These are phyloP conservation scores for Candida maesae DNA, from an alignment of 805 yeast species.

Conservation along the genomic window DNA sequence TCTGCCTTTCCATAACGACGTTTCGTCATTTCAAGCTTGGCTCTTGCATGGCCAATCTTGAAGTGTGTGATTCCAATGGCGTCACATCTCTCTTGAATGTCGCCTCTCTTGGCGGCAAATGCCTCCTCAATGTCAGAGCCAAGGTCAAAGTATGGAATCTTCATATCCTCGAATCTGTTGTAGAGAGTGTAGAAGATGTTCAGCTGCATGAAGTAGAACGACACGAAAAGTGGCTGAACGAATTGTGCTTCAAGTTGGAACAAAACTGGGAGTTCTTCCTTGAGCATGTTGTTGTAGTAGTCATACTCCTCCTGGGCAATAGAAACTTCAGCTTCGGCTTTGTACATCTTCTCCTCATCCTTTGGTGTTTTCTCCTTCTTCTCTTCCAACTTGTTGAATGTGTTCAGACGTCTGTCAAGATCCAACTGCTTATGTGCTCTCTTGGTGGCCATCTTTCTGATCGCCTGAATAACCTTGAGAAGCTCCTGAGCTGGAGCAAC, in stretches of 20 bases:
- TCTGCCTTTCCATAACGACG: slow-evolving; percentile 61
- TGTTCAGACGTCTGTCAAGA: slow-evolving; percentile 77
- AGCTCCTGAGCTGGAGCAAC: slow-evolving; percentile 91
- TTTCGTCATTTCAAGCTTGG: slow-evolving; percentile 78
- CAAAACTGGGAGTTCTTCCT: slow-evolving; percentile 81
- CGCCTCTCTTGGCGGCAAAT: slow-evolving; percentile 78
- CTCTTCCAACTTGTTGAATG: slow-evolving; percentile 66
- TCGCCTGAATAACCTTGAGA: slow-evolving; percentile 71
- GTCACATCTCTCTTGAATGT: slow-evolving; percentile 86
- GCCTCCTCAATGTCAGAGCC: slow-evolving; percentile 79
- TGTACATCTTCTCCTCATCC: slow-evolving; percentile 88
- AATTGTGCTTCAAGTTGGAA: slow-evolving; percentile 88
- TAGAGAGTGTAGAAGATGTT: slow-evolving; percentile 93
- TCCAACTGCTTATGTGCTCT: slow-evolving; percentile 95
- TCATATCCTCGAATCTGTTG: slow-evolving; percentile 90
- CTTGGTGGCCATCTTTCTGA: slow-evolving; percentile 91
- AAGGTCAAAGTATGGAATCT: slow-evolving; percentile 93
- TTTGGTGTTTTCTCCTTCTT: slow-evolving; percentile 82
- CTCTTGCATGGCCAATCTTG: slow-evolving; percentile 82
- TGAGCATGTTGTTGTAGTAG: slow-evolving; percentile 92
- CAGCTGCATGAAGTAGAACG: slow-evolving; percentile 95
- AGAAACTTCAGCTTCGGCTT: slow-evolving; percentile 83
- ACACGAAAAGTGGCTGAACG: slow-evolving; percentile 89
- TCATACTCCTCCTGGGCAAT: slow-evolving; percentile 94
- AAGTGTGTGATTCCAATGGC: slow-evolving; percentile 88